These are phyloP conservation scores for Pseudocercospora eumusae DNA, from an alignment of 2,329 filamentous ascomycete species.

Conservation along the genomic window DNA sequence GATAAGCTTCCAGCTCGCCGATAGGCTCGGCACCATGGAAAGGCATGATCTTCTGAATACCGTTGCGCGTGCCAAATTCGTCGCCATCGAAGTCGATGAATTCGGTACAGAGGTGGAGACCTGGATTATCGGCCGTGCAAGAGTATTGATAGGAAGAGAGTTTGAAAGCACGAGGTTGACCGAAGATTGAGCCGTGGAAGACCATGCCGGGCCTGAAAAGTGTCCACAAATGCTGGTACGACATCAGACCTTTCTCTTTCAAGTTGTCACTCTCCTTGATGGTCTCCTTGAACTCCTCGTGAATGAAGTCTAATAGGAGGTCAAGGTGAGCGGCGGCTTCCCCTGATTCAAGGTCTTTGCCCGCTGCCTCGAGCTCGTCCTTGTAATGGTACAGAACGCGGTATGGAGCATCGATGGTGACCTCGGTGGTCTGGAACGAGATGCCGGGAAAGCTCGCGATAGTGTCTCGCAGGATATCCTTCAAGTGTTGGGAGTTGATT, in stretches of 20 bases:
- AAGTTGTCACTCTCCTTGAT: slow-evolving; percentile 38
- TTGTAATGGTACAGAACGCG: slow-evolving; percentile 36
- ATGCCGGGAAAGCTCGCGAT: slow-evolving; percentile 34
- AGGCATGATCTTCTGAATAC: slow-evolving; percentile 20
- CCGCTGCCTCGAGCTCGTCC: slow-evolving; percentile 31
- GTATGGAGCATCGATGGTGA: slow-evolving; percentile 35
- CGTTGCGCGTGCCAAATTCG: slow-evolving; percentile 30
- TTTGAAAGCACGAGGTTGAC: slow-evolving; percentile 37
- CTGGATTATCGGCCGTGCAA: slow-evolving; percentile 25
- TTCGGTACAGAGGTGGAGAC: slow-evolving; percentile 33
- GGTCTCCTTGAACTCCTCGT: slow-evolving; percentile 32
- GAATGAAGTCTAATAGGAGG: slow-evolving; percentile 39
- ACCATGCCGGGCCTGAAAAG: slow-evolving; percentile 44
- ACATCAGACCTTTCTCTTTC: slow-evolving; percentile 34
- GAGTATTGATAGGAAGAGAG: slow-evolving; percentile 37
- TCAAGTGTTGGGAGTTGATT: slow-evolving; percentile 37
- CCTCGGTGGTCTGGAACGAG: slow-evolving; percentile 37
- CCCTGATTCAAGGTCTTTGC: slow-evolving; percentile 26
- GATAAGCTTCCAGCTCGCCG: slow-evolving; percentile 32
- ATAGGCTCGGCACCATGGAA: slow-evolving; percentile 32
- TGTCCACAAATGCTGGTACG: slow-evolving; percentile 48
- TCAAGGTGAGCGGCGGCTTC: slow-evolving; percentile 40
- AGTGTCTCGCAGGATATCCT: slow-evolving; percentile 33
- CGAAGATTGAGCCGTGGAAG: slow-evolving; percentile 35
- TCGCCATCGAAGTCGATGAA: slow-evolving; percentile 42